These are phyloP conservation scores for Penicillium nordicum DNA, from an alignment of 2,329 filamentous ascomycete species.

Conservation along the genomic window DNA sequence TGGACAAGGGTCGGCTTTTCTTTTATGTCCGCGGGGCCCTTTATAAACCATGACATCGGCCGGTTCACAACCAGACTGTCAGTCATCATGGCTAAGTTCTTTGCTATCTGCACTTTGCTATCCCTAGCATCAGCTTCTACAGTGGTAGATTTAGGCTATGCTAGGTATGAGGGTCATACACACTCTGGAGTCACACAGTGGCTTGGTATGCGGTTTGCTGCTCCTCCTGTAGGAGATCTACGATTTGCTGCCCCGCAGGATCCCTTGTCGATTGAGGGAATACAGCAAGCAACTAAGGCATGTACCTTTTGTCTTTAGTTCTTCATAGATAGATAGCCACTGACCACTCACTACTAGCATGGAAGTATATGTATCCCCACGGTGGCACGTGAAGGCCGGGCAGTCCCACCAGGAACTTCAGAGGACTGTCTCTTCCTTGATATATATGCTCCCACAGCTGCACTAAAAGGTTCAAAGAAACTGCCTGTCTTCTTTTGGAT, in stretches of 20 bases:
- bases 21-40: background rate
- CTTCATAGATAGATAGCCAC: background rate
- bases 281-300: slow-evolving; percentile 57
- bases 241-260: slow-evolving; percentile 67
- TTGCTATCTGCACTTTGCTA: slow-evolving; percentile 17
- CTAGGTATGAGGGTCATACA: slow-evolving; percentile 59
- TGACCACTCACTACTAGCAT: slow-evolving; percentile 33
- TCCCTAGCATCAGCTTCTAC: slow-evolving; percentile 22
- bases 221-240: slow-evolving; percentile 61
- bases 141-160: slow-evolving; percentile 63
- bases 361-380: slow-evolving; percentile 63
- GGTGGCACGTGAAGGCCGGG: slow-evolving; percentile 51
- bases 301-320: slow-evolving; percentile 9
- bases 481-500: slow-evolving; percentile 64
- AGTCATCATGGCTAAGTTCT: slow-evolving; percentile 11
- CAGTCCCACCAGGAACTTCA: slow-evolving; percentile 52
- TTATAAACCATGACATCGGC: slow-evolving; percentile 6
- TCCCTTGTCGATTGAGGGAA: slow-evolving; percentile 47
- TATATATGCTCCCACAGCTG: slow-evolving; percentile 38
- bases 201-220: slow-evolving; percentile 72
- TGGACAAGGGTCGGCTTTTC: background rate
- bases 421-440: slow-evolving; percentile 45
- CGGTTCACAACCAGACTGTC: background rate
- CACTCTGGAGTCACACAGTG: slow-evolving; percentile 62
- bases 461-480: slow-evolving; percentile 29